These are phyloP conservation scores for Schizonepeta tenuifolia DNA, from an alignment of 257 asterid genomes.

Conservation along the genomic window DNA sequence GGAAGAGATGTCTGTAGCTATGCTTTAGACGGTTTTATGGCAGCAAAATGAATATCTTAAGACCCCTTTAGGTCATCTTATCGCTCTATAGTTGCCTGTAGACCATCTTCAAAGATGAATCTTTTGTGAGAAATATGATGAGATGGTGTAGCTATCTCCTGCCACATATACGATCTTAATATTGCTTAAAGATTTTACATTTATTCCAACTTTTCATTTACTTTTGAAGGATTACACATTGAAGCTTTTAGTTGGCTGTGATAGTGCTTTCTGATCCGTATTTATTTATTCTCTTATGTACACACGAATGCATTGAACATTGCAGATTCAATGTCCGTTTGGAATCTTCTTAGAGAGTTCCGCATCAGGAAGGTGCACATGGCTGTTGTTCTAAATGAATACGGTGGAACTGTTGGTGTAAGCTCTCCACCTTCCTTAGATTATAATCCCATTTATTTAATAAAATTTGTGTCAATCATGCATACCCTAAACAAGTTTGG, in stretches of 20 bases:
- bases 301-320: constrained; percentile 17
- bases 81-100: neutral
- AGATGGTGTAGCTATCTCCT: neutral
- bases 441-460: constrained; percentile 16
- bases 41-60: constrained; percentile 7
- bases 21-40: constrained; percentile 15
- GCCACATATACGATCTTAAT: neutral
- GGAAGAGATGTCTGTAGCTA: neutral
- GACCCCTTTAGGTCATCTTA: neutral
- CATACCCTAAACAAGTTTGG: constrained; percentile 28
- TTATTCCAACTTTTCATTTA: constrained; percentile 7
- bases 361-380: constrained; percentile 99
- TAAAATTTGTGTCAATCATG: neutral
- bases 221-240: neutral
- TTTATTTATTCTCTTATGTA: constrained; percentile 22
- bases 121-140: neutral
- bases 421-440: constrained; percentile 34
- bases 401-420: constrained; percentile 99
- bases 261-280: constrained; percentile 6
- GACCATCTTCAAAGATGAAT: constrained; percentile 5
- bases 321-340: constrained; percentile 99
- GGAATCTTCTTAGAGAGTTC: constrained; percentile 99
- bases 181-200: neutral
- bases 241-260: constrained; percentile 10
- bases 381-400: constrained; percentile 99